A percentile compares a stretch with the other conserved stretches of the same genome.
Evolutionary conservation across 305 asterid species (phyloP).

Genomic region (Fraxinus baroniana): DNA sequence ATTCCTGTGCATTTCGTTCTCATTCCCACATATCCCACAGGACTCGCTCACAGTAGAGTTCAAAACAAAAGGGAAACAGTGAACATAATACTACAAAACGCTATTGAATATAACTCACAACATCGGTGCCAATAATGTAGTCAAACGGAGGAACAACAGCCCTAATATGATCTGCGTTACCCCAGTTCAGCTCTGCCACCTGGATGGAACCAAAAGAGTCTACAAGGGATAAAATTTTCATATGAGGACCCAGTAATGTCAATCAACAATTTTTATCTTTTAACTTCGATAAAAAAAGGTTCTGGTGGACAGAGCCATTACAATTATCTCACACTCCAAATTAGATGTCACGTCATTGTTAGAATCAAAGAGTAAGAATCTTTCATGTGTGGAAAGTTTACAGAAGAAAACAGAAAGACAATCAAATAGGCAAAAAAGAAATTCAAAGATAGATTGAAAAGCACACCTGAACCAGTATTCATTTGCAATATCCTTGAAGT

Average conservation of each 20-base stretch:
- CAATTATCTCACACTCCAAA: neutral
- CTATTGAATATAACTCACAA: slow-evolving; percentile 51
- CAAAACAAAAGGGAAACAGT: neutral
- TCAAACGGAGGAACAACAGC: slow-evolving; percentile 91
- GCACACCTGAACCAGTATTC: slow-evolving; percentile 53
- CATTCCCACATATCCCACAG: neutral
- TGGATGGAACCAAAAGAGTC: slow-evolving; percentile 76
- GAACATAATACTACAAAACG: neutral
- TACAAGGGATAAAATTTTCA: slow-evolving; percentile 30
- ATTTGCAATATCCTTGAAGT: slow-evolving; percentile 73
- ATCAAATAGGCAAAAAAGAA: neutral
- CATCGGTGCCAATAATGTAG: slow-evolving; percentile 90
- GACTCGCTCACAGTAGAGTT: neutral
- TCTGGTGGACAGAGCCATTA: neutral
- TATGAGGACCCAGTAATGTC: neutral
- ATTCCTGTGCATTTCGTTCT: neutral
- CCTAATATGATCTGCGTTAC: slow-evolving; percentile 66
- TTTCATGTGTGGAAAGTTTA: neutral
- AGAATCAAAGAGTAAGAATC: slow-evolving; percentile 1
- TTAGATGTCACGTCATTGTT: neutral
- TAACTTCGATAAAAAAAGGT: neutral
- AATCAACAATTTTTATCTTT: neutral
- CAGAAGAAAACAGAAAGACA: neutral
- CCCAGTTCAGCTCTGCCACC: slow-evolving; percentile 93
- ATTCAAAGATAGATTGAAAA: neutral